phyloP scores from a whole-genome alignment of 2,329 filamentous ascomycete species.

The Xylariaceae sp. region DNA sequence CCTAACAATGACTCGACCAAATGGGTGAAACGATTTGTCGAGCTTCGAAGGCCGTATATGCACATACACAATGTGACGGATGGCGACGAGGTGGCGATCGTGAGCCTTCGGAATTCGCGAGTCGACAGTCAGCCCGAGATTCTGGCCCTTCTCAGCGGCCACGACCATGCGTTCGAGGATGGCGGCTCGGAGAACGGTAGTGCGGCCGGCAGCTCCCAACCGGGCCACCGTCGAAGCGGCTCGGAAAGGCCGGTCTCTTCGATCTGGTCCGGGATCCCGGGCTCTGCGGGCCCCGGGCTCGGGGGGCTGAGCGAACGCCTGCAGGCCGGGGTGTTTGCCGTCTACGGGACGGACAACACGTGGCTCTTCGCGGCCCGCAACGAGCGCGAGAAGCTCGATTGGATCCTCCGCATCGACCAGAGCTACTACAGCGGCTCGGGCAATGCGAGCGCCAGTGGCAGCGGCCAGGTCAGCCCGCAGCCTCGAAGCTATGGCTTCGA shows the following conservation, averaged over 20 bases:
- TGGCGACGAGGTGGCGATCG: slow-evolving; percentile 82
- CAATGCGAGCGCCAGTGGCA: slow-evolving; percentile 32
- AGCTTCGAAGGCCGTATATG: slow-evolving; percentile 83
- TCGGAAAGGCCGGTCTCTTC: slow-evolving; percentile 48
- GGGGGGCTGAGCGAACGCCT: slow-evolving; percentile 49
- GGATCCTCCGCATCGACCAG: slow-evolving; percentile 93
- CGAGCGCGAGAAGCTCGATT: slow-evolving; percentile 90
- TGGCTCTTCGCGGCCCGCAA: slow-evolving; percentile 88
- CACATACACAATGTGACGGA: slow-evolving; percentile 81
- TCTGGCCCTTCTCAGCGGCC: slow-evolving; percentile 55
- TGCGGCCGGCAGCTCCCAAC: slow-evolving; percentile 32
- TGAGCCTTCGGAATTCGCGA: slow-evolving; percentile 82
- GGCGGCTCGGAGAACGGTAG: slow-evolving; percentile 19
- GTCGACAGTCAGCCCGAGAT: slow-evolving; percentile 90
- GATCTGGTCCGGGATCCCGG: slow-evolving; percentile 43
- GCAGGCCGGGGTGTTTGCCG: slow-evolving; percentile 75
- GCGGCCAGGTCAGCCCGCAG: slow-evolving; percentile 31
- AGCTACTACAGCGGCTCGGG: slow-evolving; percentile 48
- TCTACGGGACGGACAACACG: slow-evolving; percentile 90
- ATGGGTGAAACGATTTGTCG: slow-evolving; percentile 90
- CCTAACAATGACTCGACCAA: slow-evolving; percentile 73
- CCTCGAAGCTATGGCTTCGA: slow-evolving; percentile 16
- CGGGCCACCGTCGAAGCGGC: slow-evolving; percentile 40
- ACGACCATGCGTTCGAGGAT: slow-evolving; percentile 11
- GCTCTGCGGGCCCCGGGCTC: slow-evolving; percentile 37